phyloP scores from a whole-genome alignment of 495 filamentous ascomycete species.

The Penicillium manginii region DNA sequence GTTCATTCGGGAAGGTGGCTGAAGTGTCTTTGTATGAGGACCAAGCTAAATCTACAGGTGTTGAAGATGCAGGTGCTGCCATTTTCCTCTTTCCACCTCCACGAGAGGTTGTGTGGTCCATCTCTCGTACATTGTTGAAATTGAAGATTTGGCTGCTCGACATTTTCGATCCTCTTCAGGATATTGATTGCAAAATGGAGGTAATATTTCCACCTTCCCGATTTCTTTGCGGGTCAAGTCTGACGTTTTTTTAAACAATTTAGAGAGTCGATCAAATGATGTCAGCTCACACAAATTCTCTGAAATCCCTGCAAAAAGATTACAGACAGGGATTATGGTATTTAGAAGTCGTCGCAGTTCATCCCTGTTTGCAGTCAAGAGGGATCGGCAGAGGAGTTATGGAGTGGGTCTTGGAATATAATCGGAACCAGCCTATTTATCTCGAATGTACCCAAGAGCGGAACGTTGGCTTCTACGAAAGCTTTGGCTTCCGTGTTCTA shows the following conservation, averaged over 20 bases:
- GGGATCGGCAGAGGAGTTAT: conserved; percentile 28
- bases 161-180: conserved; percentile 18
- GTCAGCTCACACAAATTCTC: conserved; percentile 11
- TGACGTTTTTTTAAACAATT: not conserved
- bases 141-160: conserved; percentile 30
- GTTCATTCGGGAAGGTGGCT: not conserved
- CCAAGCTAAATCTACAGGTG: not conserved
- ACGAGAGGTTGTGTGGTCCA: conserved; percentile 17
- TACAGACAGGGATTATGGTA: conserved; percentile 30
- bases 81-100: conserved; percentile 31
- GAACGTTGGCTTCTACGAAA: conserved; percentile 34
- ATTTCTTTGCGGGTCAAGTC: not conserved
- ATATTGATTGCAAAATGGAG: conserved; percentile 18
- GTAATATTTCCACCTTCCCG: conserved; percentile 7
- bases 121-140: conserved; percentile 10
- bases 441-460: conserved; percentile 31
- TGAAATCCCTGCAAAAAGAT: conserved; percentile 8
- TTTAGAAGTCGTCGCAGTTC: conserved; percentile 35
- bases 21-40: conserved; percentile 1
- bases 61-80: conserved; percentile 25
- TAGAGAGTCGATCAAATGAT: conserved; percentile 28
- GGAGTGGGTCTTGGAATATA: conserved; percentile 19
- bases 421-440: conserved; percentile 18
- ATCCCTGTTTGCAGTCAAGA: conserved; percentile 33
- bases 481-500: conserved; percentile 28